Base-by-base conservation (phyloP, 192 early-diverging fungal species). In the Linnemannia zychae region DNA sequence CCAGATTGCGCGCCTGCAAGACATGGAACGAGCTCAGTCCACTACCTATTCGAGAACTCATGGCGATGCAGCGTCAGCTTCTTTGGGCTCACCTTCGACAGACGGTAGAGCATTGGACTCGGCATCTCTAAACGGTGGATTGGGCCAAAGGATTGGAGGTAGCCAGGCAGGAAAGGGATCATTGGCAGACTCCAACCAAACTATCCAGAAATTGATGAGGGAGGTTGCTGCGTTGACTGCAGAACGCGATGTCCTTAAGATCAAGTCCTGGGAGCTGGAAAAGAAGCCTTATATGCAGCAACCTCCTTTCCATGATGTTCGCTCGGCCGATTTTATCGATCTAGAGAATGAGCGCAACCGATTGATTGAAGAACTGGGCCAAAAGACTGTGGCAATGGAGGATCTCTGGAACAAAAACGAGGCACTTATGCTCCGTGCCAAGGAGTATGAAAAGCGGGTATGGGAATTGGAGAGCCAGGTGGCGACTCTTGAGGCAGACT, bases 381-480 rank as follows among this genome's bases (percentile, higher is more conserved):
- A 47, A 7, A 77, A 77, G 67, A 77, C 75, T 11, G 75, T 77
- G 4, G 65, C 75, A 2, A 69, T 46, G 46, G 75, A 77, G 68
- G 75, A 77, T 20, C 37, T 69, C 33, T 77, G 65, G 65, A 67
- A 67, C n/a, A 77, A 69, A 34, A 77, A 77, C 34, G 75, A 77
- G 15, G 75, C 75, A 9, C 67, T 77, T 22, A 69, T 70, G 75
- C 34, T 77, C 34, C 75, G 75, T 16, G 75, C 75, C 34, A 77
- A 68, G 20, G 75, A 77, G 33, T 77, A 77, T 22, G 75, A 77
- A 49, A 77, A 77, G 34, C 75, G 75, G 9, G 75, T 77, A 12
- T 77, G 75, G 75, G 75, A 77, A 20, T 46, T 77, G 18, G 75
- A 77, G 65, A 67, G 67, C n/a, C 75, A 77, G 67, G 67, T 67